Base-by-base conservation (phyloP, 2,329 filamentous ascomycete species). In the Pezicula carpinea region DNA sequence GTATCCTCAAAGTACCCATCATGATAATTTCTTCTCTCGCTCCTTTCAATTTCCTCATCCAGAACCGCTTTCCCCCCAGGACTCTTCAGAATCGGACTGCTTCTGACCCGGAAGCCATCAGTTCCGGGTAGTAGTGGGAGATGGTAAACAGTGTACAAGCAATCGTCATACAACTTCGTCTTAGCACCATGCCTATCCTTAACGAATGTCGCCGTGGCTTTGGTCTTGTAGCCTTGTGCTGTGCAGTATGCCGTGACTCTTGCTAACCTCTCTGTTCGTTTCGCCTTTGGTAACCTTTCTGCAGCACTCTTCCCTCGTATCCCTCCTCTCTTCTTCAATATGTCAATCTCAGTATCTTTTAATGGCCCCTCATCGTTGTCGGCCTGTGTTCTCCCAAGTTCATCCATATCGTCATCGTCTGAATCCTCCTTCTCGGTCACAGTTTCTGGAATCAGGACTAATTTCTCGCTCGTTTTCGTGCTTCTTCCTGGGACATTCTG, bases 161-260 rank as follows among this genome's bases (percentile, higher is more conserved):
- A 99, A 66, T 99, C 93, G 66, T 99, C 93, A 68, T 99, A 99
- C 5, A 97, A 76, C 69, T 99, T 99, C 13, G 92, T 95, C 68
- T 90, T 86, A 1, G 91, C 92, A 26, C 87, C 84, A 69, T 99
- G 93, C 60, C 85, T 85, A 54, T 88, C 87, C 58, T 87, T 85
- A 51, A 96, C 74, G 64, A 99, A 99, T 29, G 88, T 82, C 13
- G 91, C 89, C n/a, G 90, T 89, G 21, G 84, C 80, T 58, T 87
- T 85, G 70, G 95, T 82, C 69, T 92, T 95, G 70, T 91, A 97
- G 6, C 87, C 88, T 66, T 96, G 89, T 1, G 93, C 92, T 0
- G 90, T 97, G 66, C 92, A 97, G 67, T 97, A 99, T 10, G 93
- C 93, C 48, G 93, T 99, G 46, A 97, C 80, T 51, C 93, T 79